These are phyloP conservation scores for Botryotinia convoluta DNA, from an alignment of 2,329 filamentous ascomycete genomes.

Conservation along the genomic window DNA sequence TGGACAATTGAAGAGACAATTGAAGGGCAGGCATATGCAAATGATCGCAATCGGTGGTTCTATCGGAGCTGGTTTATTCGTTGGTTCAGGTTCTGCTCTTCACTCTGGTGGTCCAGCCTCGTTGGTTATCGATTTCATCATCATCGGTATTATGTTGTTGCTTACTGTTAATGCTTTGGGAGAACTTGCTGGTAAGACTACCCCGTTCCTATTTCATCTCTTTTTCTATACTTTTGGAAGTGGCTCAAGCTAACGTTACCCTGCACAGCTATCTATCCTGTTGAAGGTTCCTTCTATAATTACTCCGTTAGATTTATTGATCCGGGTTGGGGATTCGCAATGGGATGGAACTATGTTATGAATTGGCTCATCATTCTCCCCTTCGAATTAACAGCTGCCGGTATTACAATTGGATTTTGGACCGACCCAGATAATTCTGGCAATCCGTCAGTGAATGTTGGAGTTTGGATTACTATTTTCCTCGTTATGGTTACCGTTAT, in stretches of 20 bases:
- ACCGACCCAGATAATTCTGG: slow-evolving; percentile 46
- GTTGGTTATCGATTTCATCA: slow-evolving; percentile 69
- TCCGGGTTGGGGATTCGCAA: slow-evolving; percentile 89
- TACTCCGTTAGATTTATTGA: slow-evolving; percentile 95
- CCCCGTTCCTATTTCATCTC: neutral
- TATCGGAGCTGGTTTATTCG: slow-evolving; percentile 51
- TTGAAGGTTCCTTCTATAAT: slow-evolving; percentile 86
- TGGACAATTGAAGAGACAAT: slow-evolving; percentile 40
- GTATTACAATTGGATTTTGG: slow-evolving; percentile 83
- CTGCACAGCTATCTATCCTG: slow-evolving; percentile 64
- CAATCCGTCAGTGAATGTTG: slow-evolving; percentile 49
- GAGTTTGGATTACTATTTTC: slow-evolving; percentile 82
- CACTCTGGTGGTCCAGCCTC: slow-evolving; percentile 63
- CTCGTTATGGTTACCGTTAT: slow-evolving; percentile 73
- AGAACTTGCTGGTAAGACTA: slow-evolving; percentile 77
- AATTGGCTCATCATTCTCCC: slow-evolving; percentile 85
- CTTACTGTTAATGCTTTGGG: slow-evolving; percentile 72
- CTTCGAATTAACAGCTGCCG: slow-evolving; percentile 81
- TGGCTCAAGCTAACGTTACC: neutral
- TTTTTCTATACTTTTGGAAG: neutral
- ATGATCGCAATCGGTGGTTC: slow-evolving; percentile 53
- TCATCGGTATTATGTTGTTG: slow-evolving; percentile 72
- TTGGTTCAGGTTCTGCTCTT: slow-evolving; percentile 46
- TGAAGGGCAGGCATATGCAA: slow-evolving; percentile 50
- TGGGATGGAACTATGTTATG: slow-evolving; percentile 90